Percentiles rank a stretch among this genome's conserved stretches.
phyloP scores from a whole-genome alignment of 805 yeast genomes.

The Cyberlindnera euphorbiae region DNA sequence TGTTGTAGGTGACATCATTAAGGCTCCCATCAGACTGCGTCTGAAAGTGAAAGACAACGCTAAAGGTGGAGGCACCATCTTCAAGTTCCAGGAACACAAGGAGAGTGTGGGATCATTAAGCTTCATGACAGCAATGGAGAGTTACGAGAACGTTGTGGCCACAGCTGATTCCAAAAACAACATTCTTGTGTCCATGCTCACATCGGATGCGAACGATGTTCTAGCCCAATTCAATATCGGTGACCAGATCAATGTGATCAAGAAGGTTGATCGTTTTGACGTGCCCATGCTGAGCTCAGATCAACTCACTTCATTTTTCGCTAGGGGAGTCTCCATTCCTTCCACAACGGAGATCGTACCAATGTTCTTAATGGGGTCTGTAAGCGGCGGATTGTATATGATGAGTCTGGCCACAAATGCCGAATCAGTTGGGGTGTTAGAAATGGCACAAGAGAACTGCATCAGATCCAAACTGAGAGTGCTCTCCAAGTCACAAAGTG shows the following conservation, averaged over 20 bases:
- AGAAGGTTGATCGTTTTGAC: slow-evolving; percentile 3
- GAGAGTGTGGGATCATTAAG: slow-evolving; percentile 6
- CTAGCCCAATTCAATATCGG: slow-evolving; percentile 19
- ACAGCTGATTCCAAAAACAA: slow-evolving; percentile 19
- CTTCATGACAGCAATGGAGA: slow-evolving; percentile 17
- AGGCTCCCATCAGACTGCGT: slow-evolving; percentile 8
- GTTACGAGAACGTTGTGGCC: slow-evolving; percentile 6
- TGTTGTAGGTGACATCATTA: slow-evolving; percentile 19
- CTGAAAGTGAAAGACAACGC: slow-evolving; percentile 11
- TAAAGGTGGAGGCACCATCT: slow-evolving; percentile 13
- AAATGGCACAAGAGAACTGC: slow-evolving; percentile 2
- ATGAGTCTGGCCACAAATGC: slow-evolving; percentile 15
- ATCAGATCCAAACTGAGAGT: slow-evolving; percentile 6
- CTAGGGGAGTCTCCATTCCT: slow-evolving; percentile 1
- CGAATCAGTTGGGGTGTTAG: slow-evolving; percentile 1
- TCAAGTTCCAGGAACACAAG: slow-evolving; percentile 10
- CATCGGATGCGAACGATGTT: background rate
- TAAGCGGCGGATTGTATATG: slow-evolving; percentile 23
- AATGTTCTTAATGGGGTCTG: slow-evolving; percentile 22
- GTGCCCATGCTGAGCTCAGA: background rate
- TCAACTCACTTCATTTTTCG: slow-evolving; percentile 1
- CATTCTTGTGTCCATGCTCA: slow-evolving; percentile 4
- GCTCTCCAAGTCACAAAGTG: slow-evolving; percentile 1
- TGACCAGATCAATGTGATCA: slow-evolving; percentile 24
- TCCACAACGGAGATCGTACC: slow-evolving; percentile 14